phyloP scores from a whole-genome alignment of 805 yeast species.

The Kurtzmaniella fragi region DNA sequence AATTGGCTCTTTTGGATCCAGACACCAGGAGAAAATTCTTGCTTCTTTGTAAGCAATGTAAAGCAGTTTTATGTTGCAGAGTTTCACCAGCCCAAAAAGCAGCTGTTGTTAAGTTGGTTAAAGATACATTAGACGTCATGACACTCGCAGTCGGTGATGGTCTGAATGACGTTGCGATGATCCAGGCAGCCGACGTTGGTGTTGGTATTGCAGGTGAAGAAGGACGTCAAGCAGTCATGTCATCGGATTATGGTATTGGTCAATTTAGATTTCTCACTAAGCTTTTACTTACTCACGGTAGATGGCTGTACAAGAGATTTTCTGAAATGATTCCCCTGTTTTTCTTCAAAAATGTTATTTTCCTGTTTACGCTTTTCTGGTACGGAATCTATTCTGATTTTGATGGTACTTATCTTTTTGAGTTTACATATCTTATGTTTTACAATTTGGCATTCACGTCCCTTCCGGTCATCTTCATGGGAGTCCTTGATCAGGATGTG shows the following conservation, averaged over 20 bases:
- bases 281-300: slow-evolving; percentile 69
- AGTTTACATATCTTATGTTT: slow-evolving; percentile 75
- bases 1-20: slow-evolving; percentile 33
- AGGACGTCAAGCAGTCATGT: slow-evolving; percentile 87
- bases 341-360: slow-evolving; percentile 74
- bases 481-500: slow-evolving; percentile 79
- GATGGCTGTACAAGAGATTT: slow-evolving; percentile 81
- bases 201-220: slow-evolving; percentile 91
- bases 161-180: slow-evolving; percentile 87
- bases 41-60: slow-evolving; percentile 72
- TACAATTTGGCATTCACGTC: slow-evolving; percentile 82
- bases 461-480: slow-evolving; percentile 71
- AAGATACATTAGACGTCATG: slow-evolving; percentile 70
- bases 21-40: slow-evolving; percentile 55
- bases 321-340: slow-evolving; percentile 82
- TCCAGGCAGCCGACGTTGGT: slow-evolving; percentile 83
- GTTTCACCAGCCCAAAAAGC: slow-evolving; percentile 89
- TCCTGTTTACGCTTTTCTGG: slow-evolving; percentile 74
- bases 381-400: slow-evolving; percentile 69
- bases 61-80: slow-evolving; percentile 79
- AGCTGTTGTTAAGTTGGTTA: slow-evolving; percentile 75
- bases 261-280: slow-evolving; percentile 71
- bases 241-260: slow-evolving; percentile 81
- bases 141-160: slow-evolving; percentile 88
- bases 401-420: slow-evolving; percentile 76